phyloP scores from a whole-genome alignment of 1,284 basidiomycete species.

The Mycosarcoma maydis region DNA sequence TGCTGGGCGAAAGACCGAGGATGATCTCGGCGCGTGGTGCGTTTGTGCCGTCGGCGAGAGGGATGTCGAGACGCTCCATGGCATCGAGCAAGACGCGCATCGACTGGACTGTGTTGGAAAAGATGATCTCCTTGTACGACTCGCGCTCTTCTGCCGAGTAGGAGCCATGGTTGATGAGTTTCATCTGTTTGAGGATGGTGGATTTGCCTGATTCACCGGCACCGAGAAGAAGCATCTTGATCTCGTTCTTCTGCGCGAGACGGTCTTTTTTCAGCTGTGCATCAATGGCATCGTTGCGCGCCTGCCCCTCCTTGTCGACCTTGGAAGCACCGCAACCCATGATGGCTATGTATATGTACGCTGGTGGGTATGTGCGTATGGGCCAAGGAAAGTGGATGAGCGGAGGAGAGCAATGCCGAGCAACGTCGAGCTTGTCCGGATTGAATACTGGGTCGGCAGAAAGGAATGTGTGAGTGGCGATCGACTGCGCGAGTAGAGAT shows the following conservation, averaged over 20 bases:
- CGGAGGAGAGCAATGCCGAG: no score
- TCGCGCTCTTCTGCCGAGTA: slow-evolving; percentile 92
- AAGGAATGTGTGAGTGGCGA: no score
- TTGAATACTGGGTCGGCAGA: no score
- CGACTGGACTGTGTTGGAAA: slow-evolving; percentile 93
- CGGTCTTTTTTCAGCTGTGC: slow-evolving; percentile 91
- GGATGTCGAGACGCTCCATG: slow-evolving; percentile 78
- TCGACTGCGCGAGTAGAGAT: no score
- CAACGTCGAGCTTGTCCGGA: no score
- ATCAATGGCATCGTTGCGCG: slow-evolving; percentile 88
- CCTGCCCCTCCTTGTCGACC: slow-evolving; percentile 61
- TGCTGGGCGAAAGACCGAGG: slow-evolving; percentile 82
- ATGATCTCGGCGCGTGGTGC: slow-evolving; percentile 77
- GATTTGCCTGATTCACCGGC: slow-evolving; percentile 67
- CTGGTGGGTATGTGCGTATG: neutral
- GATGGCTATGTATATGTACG: neutral
- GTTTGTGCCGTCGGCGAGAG: slow-evolving; percentile 76
- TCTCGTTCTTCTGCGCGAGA: slow-evolving; percentile 90
- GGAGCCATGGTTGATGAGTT: slow-evolving; percentile 70
- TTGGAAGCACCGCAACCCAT: slow-evolving; percentile 61
- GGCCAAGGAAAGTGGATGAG: no score
- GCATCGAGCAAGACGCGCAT: slow-evolving; percentile 88
- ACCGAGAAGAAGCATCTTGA: slow-evolving; percentile 71
- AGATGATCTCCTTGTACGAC: slow-evolving; percentile 97
- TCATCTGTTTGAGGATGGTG: slow-evolving; percentile 67